phyloP scores from a whole-genome alignment of 176 grass and related monocot species.

The Chloris gayana region DNA sequence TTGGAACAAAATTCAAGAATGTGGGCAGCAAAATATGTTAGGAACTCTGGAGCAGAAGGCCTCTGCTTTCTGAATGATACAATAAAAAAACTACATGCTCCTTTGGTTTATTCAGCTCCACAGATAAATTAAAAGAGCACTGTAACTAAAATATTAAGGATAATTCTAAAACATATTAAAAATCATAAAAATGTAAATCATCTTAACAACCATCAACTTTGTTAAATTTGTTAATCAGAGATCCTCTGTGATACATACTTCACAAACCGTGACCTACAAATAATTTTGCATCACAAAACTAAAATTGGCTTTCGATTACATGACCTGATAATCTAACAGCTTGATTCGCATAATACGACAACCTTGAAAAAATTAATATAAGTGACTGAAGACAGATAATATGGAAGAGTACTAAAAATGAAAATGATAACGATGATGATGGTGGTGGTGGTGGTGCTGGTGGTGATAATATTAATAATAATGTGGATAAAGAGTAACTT shows the following conservation, averaged over 20 bases:
- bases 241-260: no score
- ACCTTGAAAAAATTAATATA: neutral
- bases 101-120: neutral
- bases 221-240: no score
- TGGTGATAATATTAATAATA: no score
- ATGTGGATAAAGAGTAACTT: constrained; percentile 22
- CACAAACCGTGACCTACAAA: no score
- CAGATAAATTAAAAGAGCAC: neutral
- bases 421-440: no score
- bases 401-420: constrained; percentile 18
- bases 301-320: no score
- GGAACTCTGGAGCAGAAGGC: neutral
- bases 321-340: no score
- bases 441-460: no score
- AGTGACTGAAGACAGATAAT: constrained; percentile 14
- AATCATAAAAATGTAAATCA: no score
- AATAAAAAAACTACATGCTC: neutral
- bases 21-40: neutral
- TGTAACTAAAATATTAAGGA: neutral
- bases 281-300: no score
- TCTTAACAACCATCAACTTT: no score
- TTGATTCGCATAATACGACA: neutral
- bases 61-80: neutral
- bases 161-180: no score
- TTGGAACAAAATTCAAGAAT: neutral